Percentiles rank a stretch among this genome's conserved stretches.
These are phyloP conservation scores for Aspergillus unguis DNA, from an alignment of 2,329 filamentous ascomycete genomes.

Conservation along the genomic window DNA sequence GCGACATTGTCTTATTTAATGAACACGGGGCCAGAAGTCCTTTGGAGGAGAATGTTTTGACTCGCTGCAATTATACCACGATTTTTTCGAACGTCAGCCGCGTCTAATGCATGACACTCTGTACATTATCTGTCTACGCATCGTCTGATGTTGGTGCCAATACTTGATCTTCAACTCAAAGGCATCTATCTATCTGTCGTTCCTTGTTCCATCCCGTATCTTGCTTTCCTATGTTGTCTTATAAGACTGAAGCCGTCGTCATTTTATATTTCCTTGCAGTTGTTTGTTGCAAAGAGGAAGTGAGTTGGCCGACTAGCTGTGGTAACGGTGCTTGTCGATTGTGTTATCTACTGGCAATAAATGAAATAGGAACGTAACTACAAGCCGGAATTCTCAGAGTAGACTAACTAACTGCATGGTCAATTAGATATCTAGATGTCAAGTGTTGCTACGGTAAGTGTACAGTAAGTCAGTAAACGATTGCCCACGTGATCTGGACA, in stretches of 20 bases:
- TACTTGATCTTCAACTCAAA: conserved; percentile 20
- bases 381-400: not conserved
- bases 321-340: conserved; percentile 9
- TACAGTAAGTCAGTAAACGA: too few species aligned
- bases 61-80: conserved; percentile 23
- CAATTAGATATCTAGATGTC: too few species aligned
- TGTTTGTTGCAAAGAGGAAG: conserved; percentile 26
- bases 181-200: conserved; percentile 19
- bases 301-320: conserved; percentile 20
- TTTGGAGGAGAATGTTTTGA: conserved; percentile 20
- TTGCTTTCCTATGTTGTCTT: conserved; percentile 16
- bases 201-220: conserved; percentile 16
- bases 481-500: not conserved
- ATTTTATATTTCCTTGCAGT: conserved; percentile 9
- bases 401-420: not conserved
- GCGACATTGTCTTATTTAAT: conserved; percentile 27
- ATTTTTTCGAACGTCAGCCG: conserved; percentile 19
- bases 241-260: too few species aligned
- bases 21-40: conserved; percentile 25
- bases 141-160: conserved; percentile 13
- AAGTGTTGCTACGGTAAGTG: too few species aligned
- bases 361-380: conserved; percentile 16
- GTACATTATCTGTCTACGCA: conserved; percentile 33
- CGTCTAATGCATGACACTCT: conserved; percentile 33
- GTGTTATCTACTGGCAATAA: conserved; percentile 22